Evolutionary conservation across 208 protist species (phyloP).

Genomic region (Trypanosoma melophagium): DNA sequence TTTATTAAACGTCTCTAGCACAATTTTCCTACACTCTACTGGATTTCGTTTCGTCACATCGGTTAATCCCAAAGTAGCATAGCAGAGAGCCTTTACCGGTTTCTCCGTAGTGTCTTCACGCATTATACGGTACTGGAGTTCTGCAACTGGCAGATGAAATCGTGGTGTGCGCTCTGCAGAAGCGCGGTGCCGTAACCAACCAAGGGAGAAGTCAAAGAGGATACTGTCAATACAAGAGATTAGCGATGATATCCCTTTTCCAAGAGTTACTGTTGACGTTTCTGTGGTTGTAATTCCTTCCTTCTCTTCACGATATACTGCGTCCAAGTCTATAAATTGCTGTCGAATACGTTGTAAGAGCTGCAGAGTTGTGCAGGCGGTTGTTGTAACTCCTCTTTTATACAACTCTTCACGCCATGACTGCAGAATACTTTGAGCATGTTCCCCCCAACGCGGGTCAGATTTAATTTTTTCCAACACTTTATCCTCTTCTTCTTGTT

Average conservation of each 20-base stretch:
- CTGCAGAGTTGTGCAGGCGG: constrained; percentile 22
- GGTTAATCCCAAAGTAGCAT: not conserved
- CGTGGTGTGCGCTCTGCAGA: constrained; percentile 12
- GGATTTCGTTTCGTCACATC: too few species aligned
- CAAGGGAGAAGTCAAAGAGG: constrained; percentile 21
- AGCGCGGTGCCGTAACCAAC: constrained; percentile 29
- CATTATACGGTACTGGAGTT: not conserved
- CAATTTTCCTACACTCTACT: not conserved
- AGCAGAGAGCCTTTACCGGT: not conserved
- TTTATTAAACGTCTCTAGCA: constrained; percentile 2
- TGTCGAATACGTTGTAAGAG: constrained; percentile 15
- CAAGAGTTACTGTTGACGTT: not conserved
- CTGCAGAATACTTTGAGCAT: constrained; percentile 14
- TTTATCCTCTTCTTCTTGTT: not conserved
- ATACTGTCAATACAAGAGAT: constrained; percentile 13
- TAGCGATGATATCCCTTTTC: not conserved
- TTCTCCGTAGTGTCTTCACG: not conserved
- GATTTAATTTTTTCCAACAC: not conserved
- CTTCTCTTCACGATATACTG: too few species aligned
- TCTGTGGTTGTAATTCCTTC: too few species aligned
- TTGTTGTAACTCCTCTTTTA: constrained; percentile 9
- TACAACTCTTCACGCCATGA: constrained; percentile 14
- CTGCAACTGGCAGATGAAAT: constrained; percentile 9
- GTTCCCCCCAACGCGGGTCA: too few species aligned
- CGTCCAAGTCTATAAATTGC: not conserved